A percentile compares a stretch with the other conserved stretches of the same genome.
These are phyloP conservation scores for Plantago major DNA, from an alignment of 257 asterid genomes.

Conservation along the genomic window DNA sequence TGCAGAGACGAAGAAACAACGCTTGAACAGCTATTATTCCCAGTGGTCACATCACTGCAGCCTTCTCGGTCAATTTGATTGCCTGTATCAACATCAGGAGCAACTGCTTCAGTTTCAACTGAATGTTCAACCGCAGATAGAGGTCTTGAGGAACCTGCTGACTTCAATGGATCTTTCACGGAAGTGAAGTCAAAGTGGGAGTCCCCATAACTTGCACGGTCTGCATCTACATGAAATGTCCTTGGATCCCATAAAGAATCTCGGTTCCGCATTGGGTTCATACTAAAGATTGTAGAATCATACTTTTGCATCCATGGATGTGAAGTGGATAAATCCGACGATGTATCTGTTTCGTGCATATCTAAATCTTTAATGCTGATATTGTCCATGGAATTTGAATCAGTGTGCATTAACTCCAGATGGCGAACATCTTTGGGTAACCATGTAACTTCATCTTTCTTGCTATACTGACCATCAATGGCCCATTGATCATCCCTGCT, in stretches of 20 bases:
- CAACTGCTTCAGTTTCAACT: conserved; percentile 34
- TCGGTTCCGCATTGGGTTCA: conserved; percentile 57
- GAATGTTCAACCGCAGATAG: conserved; percentile 32
- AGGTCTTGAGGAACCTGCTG: conserved; percentile 28
- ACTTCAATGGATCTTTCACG: conserved; percentile 55
- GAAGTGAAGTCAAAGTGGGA: conserved; percentile 67
- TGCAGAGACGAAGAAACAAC: conserved; percentile 25
- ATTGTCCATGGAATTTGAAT: conserved; percentile 28
- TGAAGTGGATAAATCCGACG: conserved; percentile 28
- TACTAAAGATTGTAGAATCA: conserved; percentile 50
- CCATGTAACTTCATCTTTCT: conserved; percentile 26
- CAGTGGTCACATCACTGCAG: conserved; percentile 20
- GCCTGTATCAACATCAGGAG: conserved; percentile 28
- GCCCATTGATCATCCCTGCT: conserved; percentile 26
- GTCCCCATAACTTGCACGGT: conserved; percentile 31
- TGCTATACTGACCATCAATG: conserved; percentile 24
- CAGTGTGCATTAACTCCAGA: conserved; percentile 29
- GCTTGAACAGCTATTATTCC: conserved; percentile 26
- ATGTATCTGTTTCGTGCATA: conserved; percentile 24
- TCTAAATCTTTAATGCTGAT: conserved; percentile 27
- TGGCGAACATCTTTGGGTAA: conserved; percentile 32
- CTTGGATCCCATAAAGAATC: conserved; percentile 35
- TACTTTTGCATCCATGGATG: conserved; percentile 35
- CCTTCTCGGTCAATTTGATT: conserved; percentile 20
- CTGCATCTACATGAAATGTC: conserved; percentile 35